A percentile compares a stretch with the other conserved stretches of the same genome.
phyloP scores from a whole-genome alignment of 2,329 filamentous ascomycete species.

The Ambrosiella cleistominuta region DNA sequence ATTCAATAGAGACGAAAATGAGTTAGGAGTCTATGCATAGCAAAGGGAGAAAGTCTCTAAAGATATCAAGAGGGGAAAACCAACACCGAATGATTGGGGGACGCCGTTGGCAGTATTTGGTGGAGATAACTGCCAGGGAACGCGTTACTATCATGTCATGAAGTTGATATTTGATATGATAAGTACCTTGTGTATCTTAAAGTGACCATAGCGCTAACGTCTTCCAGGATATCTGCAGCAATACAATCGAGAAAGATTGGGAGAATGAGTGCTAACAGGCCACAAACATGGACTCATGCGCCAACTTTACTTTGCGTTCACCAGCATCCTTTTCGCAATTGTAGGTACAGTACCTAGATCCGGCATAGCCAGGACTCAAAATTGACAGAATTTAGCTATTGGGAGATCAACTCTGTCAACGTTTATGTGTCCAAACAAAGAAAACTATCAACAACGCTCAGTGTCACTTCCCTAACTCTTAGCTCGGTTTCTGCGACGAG shows the following conservation, averaged over 20 bases:
- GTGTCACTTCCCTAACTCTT: background rate
- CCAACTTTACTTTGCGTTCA: constrained; percentile 21
- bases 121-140: constrained; percentile 43
- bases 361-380: background rate
- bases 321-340: constrained; percentile 4
- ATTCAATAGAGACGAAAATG: background rate
- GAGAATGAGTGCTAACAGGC: constrained; percentile 17
- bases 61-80: constrained; percentile 42
- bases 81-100: constrained; percentile 51
- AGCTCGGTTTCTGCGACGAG: constrained; percentile 6
- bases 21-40: constrained; percentile 52
- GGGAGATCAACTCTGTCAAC: constrained; percentile 40
- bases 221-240: constrained; percentile 51
- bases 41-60: constrained; percentile 43
- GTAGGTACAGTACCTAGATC: constrained; percentile 4
- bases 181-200: constrained; percentile 11
- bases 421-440: constrained; percentile 21
- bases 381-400: constrained; percentile 19
- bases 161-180: constrained; percentile 56
- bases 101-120: constrained; percentile 53
- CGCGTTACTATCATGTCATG: constrained; percentile 47
- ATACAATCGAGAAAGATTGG: constrained; percentile 44
- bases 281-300: constrained; percentile 23
- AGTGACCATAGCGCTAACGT: background rate
- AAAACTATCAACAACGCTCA: constrained; percentile 3